phyloP scores from a whole-genome alignment of 1,284 basidiomycete species.

The Filobasidium uniguttulatum region DNA sequence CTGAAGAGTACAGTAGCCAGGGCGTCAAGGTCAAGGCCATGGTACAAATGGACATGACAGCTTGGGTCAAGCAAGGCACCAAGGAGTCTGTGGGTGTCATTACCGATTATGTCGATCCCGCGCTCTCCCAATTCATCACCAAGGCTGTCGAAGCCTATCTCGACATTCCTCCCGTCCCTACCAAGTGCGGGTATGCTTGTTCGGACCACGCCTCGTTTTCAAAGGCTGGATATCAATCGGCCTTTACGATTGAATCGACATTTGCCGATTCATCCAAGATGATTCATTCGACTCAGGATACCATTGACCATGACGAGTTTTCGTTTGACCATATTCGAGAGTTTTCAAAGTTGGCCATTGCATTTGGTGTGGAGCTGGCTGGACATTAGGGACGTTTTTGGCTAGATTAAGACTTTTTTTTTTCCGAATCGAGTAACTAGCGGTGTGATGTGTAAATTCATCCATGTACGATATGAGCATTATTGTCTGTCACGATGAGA shows the following conservation, averaged over 20 bases:
- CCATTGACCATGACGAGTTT: conserved; percentile 74
- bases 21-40: conserved; percentile 64
- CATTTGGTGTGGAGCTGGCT: conserved; percentile 62
- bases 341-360: conserved; percentile 79
- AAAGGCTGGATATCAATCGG: conserved; percentile 69
- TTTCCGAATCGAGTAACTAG: too few species aligned
- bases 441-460: too few species aligned
- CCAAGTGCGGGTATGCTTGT: conserved; percentile 70
- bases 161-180: conserved; percentile 35
- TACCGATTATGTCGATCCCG: conserved; percentile 65
- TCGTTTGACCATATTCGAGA: conserved; percentile 47
- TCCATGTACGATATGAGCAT: too few species aligned
- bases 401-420: too few species aligned
- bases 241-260: conserved; percentile 47
- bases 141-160: conserved; percentile 54
- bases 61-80: conserved; percentile 86
- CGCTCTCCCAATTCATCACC: conserved; percentile 61
- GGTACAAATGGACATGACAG: conserved; percentile 76
- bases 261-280: conserved; percentile 49
- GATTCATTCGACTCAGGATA: conserved; percentile 70
- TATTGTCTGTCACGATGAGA: too few species aligned
- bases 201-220: conserved; percentile 50
- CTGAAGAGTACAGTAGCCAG: conserved; percentile 55
- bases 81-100: conserved; percentile 80
- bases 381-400: conserved; percentile 12